Base-by-base conservation (phyloP, 1,284 basidiomycete genomes). In the Taiwanofungus camphoratus region DNA sequence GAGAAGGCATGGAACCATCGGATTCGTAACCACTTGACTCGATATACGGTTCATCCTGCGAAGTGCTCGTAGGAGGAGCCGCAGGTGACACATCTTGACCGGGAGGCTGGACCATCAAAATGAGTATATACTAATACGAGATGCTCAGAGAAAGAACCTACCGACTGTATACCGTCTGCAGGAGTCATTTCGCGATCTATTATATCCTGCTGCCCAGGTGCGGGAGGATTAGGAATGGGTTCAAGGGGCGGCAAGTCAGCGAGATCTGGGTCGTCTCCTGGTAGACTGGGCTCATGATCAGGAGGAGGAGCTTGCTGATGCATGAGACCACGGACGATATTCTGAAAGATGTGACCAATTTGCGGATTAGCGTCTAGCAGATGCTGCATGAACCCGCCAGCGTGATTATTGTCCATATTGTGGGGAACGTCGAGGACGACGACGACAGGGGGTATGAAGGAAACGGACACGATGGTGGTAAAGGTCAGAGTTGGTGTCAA, bases 381-480 rank as follows among this genome's bases (percentile, higher is more conserved):
- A 31, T 51, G 47, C 40, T 50, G 48, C 19, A 50, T 30, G 40
- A 52, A 41, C 36, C 45, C 43, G 42, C 47, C 36, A n/a, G 44
- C 41, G 36, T 51, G 46, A 39, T 54, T 51, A 42, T 50, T 46
- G 37, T 54, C 50, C 52, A 54, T 56, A 41, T 20, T 15, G 44
- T 32, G 41, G 44, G 20, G n/a, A 26, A 34, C 41, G 43, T 42
- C 32, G 21, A 42, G 39, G 36, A 45, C 35, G 39, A 44, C 39
- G 39, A 35, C n/a, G n/a, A 39, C 24, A 32, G 19, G 36, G 35
- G 24, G 27, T 19, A 37, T 19, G 33, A 15, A 15, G 29, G 19
- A 12, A 7, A 12, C 23, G 36, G 48, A 40, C 16, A 19, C 34
- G 51, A 44, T 48, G 50, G 27, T 52, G 48, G 42, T 48, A 18